Conservation (phyloP, 768 basidiomycete genomes). For the Psilocybe cyanescens region DNA sequence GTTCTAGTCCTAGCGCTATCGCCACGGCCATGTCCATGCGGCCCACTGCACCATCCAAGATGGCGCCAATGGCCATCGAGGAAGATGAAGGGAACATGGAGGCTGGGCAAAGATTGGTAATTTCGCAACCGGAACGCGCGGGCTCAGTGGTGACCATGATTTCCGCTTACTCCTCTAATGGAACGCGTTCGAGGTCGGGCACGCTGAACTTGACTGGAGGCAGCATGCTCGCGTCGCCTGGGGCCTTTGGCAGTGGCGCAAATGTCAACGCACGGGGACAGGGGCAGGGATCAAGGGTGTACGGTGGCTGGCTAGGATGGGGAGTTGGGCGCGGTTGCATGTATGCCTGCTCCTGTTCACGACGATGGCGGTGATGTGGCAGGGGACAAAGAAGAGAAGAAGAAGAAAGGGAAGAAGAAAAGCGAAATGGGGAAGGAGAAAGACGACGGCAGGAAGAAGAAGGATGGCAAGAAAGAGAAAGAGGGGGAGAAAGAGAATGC, state of each 20-base stretch:
- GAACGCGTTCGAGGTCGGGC: slow-evolving; percentile 35
- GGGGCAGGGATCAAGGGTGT: slow-evolving; percentile 61
- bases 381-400: neutral
- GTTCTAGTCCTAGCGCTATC: neutral
- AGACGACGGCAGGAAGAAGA: slow-evolving; percentile 32
- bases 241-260: neutral
- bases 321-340: neutral
- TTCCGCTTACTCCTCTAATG: neutral
- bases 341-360: too few species aligned
- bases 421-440: slow-evolving; percentile 10
- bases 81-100: slow-evolving; percentile 5
- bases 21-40: neutral
- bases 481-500: neutral
- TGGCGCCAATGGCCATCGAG: slow-evolving; percentile 14
- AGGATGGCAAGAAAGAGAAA: too few species aligned
- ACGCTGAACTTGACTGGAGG: slow-evolving; percentile 22
- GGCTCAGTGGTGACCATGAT: neutral
- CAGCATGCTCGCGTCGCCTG: slow-evolving; percentile 36
- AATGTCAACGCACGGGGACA: neutral
- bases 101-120: neutral
- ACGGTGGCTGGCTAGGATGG: slow-evolving; percentile 67
- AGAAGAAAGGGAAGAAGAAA: too few species aligned
- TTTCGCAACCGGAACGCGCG: neutral
- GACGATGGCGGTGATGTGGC: too few species aligned
- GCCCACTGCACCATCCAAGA: neutral